Percentiles rank a stretch among this genome's conserved stretches.
phyloP scores from a whole-genome alignment of 495 filamentous ascomycete species.

The Daldinia loculata region DNA sequence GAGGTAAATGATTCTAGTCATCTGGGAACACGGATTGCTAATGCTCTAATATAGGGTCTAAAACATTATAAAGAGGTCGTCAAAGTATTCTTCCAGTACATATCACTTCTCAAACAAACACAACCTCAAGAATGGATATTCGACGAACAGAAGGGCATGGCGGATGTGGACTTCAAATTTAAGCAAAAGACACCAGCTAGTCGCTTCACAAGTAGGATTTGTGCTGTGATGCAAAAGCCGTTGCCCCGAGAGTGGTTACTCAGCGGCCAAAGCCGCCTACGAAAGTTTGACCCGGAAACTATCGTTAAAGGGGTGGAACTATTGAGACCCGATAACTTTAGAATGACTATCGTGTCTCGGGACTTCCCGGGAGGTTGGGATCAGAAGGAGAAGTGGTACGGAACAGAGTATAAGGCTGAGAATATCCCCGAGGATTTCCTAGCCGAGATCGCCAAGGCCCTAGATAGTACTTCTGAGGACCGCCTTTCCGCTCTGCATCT shows the following conservation, averaged over 20 bases:
- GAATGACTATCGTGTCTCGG: conserved; percentile 80
- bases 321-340: conserved; percentile 89
- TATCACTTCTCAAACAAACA: conserved; percentile 82
- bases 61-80: conserved; percentile 87
- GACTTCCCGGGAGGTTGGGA: conserved; percentile 86
- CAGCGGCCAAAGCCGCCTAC: conserved; percentile 72
- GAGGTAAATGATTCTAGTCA: conserved; percentile 60
- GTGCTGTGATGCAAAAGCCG: conserved; percentile 87
- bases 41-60: conserved; percentile 53
- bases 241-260: conserved; percentile 86
- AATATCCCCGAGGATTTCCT: conserved; percentile 82
- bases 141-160: conserved; percentile 86
- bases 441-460: conserved; percentile 70
- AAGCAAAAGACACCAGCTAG: conserved; percentile 90
- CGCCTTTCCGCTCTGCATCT: conserved; percentile 80
- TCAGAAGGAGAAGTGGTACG: conserved; percentile 95
- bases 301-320: conserved; percentile 80
- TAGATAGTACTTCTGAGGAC: conserved; percentile 61
- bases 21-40: neutral
- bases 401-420: conserved; percentile 89
- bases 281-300: conserved; percentile 76
- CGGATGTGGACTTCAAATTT: conserved; percentile 93
- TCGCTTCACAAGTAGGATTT: conserved; percentile 83
- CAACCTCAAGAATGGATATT: conserved; percentile 92
- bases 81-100: conserved; percentile 92